A percentile compares a stretch with the other conserved stretches of the same genome.
phyloP scores from a whole-genome alignment of 805 yeast species.

The Schizosaccharomyces japonicus region DNA sequence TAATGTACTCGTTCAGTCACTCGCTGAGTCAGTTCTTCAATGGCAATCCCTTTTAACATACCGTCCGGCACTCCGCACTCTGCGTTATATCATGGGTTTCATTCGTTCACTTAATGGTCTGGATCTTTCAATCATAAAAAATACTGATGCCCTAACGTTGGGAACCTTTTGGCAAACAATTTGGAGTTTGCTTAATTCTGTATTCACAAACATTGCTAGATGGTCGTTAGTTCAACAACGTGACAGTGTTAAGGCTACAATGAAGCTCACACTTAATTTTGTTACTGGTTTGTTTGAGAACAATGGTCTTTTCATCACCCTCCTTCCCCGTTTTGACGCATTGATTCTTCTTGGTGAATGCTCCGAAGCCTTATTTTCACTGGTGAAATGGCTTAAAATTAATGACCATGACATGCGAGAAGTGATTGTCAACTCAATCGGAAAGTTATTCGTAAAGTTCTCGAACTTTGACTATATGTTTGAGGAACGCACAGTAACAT shows the following conservation, averaged over 20 bases:
- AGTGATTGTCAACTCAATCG: neutral
- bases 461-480: conserved; percentile 1
- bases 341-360: neutral
- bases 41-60: neutral
- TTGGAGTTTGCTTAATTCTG: neutral
- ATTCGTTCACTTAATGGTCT: neutral
- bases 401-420: neutral
- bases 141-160: neutral
- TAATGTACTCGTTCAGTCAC: neutral
- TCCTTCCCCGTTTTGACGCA: neutral
- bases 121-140: neutral
- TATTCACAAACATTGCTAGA: neutral
- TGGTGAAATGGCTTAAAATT: neutral
- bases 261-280: neutral
- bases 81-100: neutral
- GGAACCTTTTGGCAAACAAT: neutral
- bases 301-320: neutral
- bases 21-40: neutral
- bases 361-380: neutral
- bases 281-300: neutral
- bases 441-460: neutral
- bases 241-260: neutral
- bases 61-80: neutral
- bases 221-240: neutral
- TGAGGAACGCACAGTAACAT: neutral